Evolutionary conservation across 2,329 filamentous ascomycete species (phyloP).

Genomic region (Alternaria atra): DNA sequence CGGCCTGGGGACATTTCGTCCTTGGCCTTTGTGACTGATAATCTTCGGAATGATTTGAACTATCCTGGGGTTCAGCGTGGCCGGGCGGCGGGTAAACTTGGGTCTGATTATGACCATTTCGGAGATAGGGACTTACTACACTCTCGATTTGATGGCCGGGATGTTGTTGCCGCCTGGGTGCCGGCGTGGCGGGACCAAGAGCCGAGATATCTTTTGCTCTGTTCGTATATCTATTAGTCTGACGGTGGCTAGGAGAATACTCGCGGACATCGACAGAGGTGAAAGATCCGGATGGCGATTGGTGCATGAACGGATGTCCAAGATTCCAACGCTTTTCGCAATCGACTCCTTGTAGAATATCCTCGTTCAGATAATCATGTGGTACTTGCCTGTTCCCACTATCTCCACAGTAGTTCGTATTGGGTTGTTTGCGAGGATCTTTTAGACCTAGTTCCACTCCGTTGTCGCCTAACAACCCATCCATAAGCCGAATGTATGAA

Average conservation of each 20-base stretch:
- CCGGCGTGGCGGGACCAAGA: slow-evolving; percentile 21
- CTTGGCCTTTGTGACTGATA: slow-evolving; percentile 37
- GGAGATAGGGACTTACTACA: slow-evolving; percentile 55
- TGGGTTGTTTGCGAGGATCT: slow-evolving; percentile 34
- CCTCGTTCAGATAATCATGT: slow-evolving; percentile 1
- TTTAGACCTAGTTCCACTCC: slow-evolving; percentile 37
- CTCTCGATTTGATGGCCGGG: slow-evolving; percentile 31
- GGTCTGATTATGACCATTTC: slow-evolving; percentile 27
- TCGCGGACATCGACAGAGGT: slow-evolving; percentile 6
- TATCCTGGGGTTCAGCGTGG: slow-evolving; percentile 39
- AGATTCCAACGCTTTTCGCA: slow-evolving; percentile 20
- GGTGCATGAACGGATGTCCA: slow-evolving; percentile 31
- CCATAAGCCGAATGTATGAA: slow-evolving; percentile 46
- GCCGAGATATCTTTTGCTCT: slow-evolving; percentile 11
- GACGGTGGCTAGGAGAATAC: slow-evolving; percentile 9
- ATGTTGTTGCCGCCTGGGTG: slow-evolving; percentile 19
- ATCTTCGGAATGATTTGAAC: slow-evolving; percentile 38
- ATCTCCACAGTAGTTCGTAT: not conserved
- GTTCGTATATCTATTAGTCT: slow-evolving; percentile 12
- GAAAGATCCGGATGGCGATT: slow-evolving; percentile 20
- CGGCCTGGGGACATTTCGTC: slow-evolving; percentile 7
- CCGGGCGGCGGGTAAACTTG: slow-evolving; percentile 18
- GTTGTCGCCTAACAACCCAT: slow-evolving; percentile 34
- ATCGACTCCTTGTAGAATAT: not conserved
- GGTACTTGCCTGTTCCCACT: slow-evolving; percentile 5